Evolutionary conservation across 805 yeast species (phyloP).

Genomic region (Danielozyma ontarioensis): DNA sequence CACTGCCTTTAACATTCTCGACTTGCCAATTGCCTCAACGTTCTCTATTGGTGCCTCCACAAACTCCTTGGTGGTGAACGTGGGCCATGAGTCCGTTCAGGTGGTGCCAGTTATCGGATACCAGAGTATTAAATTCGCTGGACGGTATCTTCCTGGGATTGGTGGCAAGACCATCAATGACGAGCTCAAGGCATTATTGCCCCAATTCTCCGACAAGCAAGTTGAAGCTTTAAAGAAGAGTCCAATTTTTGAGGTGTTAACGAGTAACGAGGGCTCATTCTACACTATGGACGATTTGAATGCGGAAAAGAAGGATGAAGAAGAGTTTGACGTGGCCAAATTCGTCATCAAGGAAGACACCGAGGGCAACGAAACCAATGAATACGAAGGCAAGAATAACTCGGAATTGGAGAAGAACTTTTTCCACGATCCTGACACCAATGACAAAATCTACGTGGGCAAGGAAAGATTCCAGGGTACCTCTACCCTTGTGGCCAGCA

Average conservation of each 20-base stretch:
- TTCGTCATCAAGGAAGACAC: constrained; percentile 54
- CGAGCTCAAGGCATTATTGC: constrained; percentile 47
- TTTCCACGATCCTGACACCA: constrained; percentile 55
- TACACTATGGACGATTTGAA: constrained; percentile 51
- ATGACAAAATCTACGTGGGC: constrained; percentile 65
- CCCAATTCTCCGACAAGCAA: constrained; percentile 51
- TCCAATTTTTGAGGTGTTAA: constrained; percentile 71
- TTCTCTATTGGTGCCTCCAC: constrained; percentile 68
- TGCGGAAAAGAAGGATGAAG: constrained; percentile 6
- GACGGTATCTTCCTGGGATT: constrained; percentile 33
- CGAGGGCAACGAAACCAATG: constrained; percentile 20
- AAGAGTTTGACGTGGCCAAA: background rate
- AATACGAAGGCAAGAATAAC: constrained; percentile 45
- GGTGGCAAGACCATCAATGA: constrained; percentile 70
- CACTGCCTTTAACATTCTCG: constrained; percentile 66
- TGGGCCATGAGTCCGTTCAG: constrained; percentile 74
- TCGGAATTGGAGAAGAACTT: constrained; percentile 67
- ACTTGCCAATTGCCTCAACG: constrained; percentile 61
- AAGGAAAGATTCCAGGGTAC: constrained; percentile 86
- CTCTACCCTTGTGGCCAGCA: constrained; percentile 47
- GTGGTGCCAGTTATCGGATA: constrained; percentile 76
- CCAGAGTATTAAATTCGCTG: constrained; percentile 54
- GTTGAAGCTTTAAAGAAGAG: constrained; percentile 73
- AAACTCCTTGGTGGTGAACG: constrained; percentile 71
- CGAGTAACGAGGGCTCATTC: constrained; percentile 61